phyloP scores from a whole-genome alignment of 2,329 filamentous ascomycete genomes.

The Cercospora janseana region DNA sequence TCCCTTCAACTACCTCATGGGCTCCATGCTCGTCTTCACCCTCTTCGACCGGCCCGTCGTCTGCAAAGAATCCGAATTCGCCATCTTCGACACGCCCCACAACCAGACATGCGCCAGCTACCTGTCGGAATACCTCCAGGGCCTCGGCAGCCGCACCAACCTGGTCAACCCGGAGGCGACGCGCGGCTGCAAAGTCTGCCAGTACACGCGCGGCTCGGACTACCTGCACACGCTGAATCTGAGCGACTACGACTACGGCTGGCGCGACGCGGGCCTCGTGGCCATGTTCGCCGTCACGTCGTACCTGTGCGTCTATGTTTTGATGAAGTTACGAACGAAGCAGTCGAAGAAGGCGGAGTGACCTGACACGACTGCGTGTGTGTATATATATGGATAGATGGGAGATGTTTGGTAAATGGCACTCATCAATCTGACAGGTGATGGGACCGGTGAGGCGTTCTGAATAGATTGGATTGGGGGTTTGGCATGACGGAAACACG shows the following conservation, averaged over 20 bases:
- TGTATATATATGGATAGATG: background rate
- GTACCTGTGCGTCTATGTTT: constrained; percentile 53
- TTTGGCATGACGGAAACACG: too few species aligned
- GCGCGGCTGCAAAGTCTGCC: constrained; percentile 58
- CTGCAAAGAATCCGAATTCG: constrained; percentile 40
- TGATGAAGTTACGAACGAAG: constrained; percentile 47
- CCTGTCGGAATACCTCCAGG: constrained; percentile 52
- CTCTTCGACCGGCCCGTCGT: constrained; percentile 44
- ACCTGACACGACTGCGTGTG: constrained; percentile 1
- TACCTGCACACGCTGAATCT: constrained; percentile 62
- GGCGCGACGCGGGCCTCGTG: constrained; percentile 63
- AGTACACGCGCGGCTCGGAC: constrained; percentile 58
- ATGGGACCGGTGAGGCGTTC: too few species aligned
- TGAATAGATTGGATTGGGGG: too few species aligned
- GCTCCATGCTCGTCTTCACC: constrained; percentile 42
- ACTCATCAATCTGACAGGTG: too few species aligned
- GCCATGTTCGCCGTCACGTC: constrained; percentile 50
- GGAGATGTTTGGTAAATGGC: background rate
- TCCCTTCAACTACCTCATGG: constrained; percentile 47
- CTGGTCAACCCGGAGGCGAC: constrained; percentile 61
- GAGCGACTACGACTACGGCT: constrained; percentile 61
- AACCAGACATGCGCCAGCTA: constrained; percentile 60
- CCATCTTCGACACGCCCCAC: constrained; percentile 49
- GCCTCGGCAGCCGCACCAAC: constrained; percentile 47
- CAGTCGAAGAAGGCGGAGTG: constrained; percentile 42